phyloP scores from a whole-genome alignment of 2,329 filamentous ascomycete species.

The Pseudogymnoascus sp. region DNA sequence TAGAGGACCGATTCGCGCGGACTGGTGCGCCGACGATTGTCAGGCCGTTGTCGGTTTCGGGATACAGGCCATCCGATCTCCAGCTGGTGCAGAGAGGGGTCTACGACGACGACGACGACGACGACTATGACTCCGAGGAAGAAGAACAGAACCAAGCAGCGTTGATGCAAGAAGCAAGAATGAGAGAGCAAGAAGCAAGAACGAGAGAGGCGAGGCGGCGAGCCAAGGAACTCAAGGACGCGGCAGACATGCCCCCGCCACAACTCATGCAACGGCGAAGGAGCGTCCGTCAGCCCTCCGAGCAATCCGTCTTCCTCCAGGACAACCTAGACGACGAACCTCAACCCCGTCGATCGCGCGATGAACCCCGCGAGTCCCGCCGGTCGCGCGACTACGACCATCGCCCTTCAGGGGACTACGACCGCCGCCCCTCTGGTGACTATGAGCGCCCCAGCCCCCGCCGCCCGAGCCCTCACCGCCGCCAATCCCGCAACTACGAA shows the following conservation, averaged over 20 bases:
- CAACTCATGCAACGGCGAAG: background rate
- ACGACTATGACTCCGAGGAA: background rate
- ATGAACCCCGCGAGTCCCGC: background rate
- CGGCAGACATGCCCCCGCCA: background rate
- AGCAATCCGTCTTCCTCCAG: background rate
- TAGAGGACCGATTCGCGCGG: background rate
- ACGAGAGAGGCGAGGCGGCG: background rate
- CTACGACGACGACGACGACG: background rate
- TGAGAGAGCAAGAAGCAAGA: no score
- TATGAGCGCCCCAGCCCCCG: slow-evolving; percentile 5
- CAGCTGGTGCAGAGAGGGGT: background rate
- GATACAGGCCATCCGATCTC: background rate
- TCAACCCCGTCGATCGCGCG: background rate
- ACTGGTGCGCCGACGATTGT: background rate
- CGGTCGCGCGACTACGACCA: background rate
- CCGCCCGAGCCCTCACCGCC: slow-evolving; percentile 18
- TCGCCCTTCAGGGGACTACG: background rate
- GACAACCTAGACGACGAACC: background rate
- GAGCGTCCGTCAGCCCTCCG: background rate
- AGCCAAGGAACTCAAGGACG: background rate
- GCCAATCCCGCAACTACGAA: slow-evolving; percentile 15
- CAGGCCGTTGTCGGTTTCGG: background rate
- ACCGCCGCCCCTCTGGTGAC: background rate
- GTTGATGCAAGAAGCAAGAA: background rate
- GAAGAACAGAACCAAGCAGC: slow-evolving; percentile 10